Evolutionary conservation across 2,329 filamentous ascomycete species (phyloP).

Genomic region (Colletotrichum melonis): DNA sequence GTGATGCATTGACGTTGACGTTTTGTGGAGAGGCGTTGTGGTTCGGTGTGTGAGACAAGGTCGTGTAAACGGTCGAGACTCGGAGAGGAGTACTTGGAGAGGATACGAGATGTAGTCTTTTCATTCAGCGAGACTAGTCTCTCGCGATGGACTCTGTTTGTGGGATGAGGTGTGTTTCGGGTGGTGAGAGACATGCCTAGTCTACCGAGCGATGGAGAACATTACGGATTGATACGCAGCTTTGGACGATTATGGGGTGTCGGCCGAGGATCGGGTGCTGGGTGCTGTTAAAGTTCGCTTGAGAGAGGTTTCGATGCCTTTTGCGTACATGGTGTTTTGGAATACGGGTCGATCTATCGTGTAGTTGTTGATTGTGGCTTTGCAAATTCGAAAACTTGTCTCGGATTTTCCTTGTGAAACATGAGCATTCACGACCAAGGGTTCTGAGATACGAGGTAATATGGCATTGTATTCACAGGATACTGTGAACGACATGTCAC

Average conservation of each 20-base stretch:
- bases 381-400: background rate
- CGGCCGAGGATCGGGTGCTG: background rate
- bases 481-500: too few relatives aligned
- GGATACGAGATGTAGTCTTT: background rate
- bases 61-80: background rate
- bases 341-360: background rate
- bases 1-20: slow-evolving; percentile 10
- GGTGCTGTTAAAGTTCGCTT: background rate
- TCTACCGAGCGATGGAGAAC: background rate
- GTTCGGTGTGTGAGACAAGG: background rate
- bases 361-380: background rate
- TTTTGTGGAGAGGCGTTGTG: background rate
- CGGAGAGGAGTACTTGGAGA: background rate
- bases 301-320: background rate
- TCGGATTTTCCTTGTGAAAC: background rate
- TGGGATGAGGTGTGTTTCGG: background rate
- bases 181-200: background rate
- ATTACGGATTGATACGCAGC: background rate
- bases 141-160: background rate
- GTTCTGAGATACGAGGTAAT: background rate
- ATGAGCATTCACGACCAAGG: background rate
- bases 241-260: background rate
- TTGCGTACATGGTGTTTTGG: background rate
- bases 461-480: too few relatives aligned
- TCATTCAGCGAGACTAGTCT: background rate